Base-by-base conservation (phyloP, 768 basidiomycete species). In the Suillus sp. region DNA sequence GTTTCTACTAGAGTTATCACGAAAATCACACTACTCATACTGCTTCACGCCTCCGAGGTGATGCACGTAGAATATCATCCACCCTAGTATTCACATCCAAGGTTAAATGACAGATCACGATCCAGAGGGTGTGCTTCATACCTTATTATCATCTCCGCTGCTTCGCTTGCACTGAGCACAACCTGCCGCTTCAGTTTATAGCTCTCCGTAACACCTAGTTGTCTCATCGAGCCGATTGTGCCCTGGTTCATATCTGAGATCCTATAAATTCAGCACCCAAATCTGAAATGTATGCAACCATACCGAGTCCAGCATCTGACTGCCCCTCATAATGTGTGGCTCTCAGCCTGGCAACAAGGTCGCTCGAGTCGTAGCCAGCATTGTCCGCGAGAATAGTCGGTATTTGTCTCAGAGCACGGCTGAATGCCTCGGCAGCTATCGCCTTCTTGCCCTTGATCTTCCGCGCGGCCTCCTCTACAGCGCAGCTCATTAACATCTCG, bases 101-200 rank as follows among this genome's bases (percentile, higher is more conserved):
- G 58, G 16, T 66, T 43, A 61, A 53, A 32, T 47, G 57, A 11
- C 55, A 59, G 43, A 25, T 5, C 10, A 4, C 11, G 65, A 10
- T 50, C 62, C 47, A 25, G 43, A 56, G 22, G 57, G 56, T 42
- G 9, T 2, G 10, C 10, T 20, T 75, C 86, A 32, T 78, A 92
- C 91, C 96, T 86, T 66, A 99, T 85, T 68, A 99, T 98, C 96
- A 99, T 99, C 81, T 99, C 97, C 2, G 94, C 91, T 20, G 96
- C 97, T 74, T 99, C 97, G 62, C 89, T 93, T 1, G 97, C 96
- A 71, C 94, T 96, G 54, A 92, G 78, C 4, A 99, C 90, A 1
- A 99, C 96, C 77, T 98, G 96, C 45, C 90, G 83, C 80, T 99
- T 99, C 67, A 99, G 82, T 81, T 99, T 99, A 79, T 94, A 99